A percentile compares a stretch with the other conserved stretches of the same genome.
Conservation (phyloP, 352 stramenopile species). For the Phytophthora vignae region DNA sequence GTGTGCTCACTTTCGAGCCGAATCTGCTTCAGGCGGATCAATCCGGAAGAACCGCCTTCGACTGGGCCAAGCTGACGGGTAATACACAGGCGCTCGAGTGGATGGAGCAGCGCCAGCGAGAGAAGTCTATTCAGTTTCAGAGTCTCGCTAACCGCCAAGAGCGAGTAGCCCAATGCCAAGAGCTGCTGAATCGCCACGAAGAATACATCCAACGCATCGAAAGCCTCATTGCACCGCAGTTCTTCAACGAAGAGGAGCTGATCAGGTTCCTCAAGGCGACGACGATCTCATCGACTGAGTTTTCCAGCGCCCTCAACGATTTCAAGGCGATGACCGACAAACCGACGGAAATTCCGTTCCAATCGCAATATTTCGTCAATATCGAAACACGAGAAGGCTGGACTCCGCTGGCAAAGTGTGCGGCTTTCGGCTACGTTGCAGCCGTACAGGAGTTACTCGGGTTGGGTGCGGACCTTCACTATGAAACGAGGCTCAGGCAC, state of each 20-base stretch:
- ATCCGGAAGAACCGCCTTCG: slow-evolving; percentile 64
- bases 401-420: slow-evolving; percentile 76
- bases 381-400: slow-evolving; percentile 69
- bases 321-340: slow-evolving; percentile 21
- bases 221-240: slow-evolving; percentile 41
- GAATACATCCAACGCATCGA: slow-evolving; percentile 36
- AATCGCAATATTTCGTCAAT: slow-evolving; percentile 54
- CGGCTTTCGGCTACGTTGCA: slow-evolving; percentile 52
- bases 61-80: slow-evolving; percentile 67
- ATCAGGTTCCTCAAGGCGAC: slow-evolving; percentile 41
- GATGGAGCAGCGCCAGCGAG: slow-evolving; percentile 44
- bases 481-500: slow-evolving; percentile 69
- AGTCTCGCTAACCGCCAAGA: slow-evolving; percentile 45
- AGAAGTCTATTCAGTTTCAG: slow-evolving; percentile 45
- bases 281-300: slow-evolving; percentile 32
- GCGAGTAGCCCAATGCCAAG: slow-evolving; percentile 45
- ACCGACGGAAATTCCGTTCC: slow-evolving; percentile 7
- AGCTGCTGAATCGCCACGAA: slow-evolving; percentile 51
- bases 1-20: slow-evolving; percentile 50
- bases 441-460: slow-evolving; percentile 52
- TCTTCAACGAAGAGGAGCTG: slow-evolving; percentile 53
- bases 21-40: slow-evolving; percentile 53
- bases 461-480: slow-evolving; percentile 49
- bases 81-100: slow-evolving; percentile 47
- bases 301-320: slow-evolving; percentile 28